Base-by-base conservation (phyloP, 139 green algal genomes). In the Nannochloris sp. region DNA sequence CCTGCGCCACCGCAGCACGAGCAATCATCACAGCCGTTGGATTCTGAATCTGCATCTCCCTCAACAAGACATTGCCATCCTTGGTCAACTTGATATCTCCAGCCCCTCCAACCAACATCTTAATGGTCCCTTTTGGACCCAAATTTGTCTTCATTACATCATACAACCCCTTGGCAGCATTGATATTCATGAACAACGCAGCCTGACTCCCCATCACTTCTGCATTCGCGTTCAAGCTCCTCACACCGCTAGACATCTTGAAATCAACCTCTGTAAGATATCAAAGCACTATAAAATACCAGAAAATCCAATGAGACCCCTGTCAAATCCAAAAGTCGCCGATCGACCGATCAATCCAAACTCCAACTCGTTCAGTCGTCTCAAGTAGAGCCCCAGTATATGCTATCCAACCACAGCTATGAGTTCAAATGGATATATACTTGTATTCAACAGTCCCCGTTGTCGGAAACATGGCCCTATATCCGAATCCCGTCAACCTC, bases 1-100 rank as follows among this genome's bases (percentile, higher is more conserved):
- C 93, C 61, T 99, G 94, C 2, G 94, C 94, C 6, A 96, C 91
- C 18, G 94, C 94, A 25, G 90, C 92, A 12, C 94, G 80, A 7
- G 94, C 94, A 64, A 99, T 99, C 92, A 99, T 98, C 15, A 99
- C 85, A 3, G 94, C 94, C 3, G 92, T 99, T n/a, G 94, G 94
- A 79, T 99, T 98, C 60, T 97, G 93, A 58, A 99, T 99, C 71
- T 99, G 93, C 90, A 97, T 96, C 75, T 97, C 91, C 1, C 87
- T 67, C 48, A 97, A 74, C 31, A 97, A 81, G 36, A 97, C 90
- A 74, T 96, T 96, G 58, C 90, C 90, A 61, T 97, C 90, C 77
- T 96, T 98, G 1, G 92, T 98, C 12, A 98, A 85, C 77, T 96
- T 97, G 64, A 97, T 95, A 65, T 94, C 90, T 79, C 89, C 89